These are phyloP conservation scores for Epichloe elymi DNA, from an alignment of 2,329 filamentous ascomycete species.

Conservation along the genomic window DNA sequence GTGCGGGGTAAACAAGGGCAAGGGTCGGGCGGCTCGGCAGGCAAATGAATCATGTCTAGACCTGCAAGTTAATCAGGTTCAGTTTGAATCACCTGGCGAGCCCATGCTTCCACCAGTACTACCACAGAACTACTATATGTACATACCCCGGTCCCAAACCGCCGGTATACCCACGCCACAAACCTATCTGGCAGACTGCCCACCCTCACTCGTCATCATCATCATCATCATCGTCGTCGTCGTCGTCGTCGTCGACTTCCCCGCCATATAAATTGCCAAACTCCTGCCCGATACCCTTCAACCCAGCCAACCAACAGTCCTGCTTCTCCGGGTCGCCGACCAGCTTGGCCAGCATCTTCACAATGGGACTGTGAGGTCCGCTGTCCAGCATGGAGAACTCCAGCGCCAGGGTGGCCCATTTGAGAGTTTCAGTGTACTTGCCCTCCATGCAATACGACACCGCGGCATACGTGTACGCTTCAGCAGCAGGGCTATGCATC, in stretches of 20 bases:
- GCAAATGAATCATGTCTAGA: too few relatives aligned
- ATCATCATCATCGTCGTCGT: too few relatives aligned
- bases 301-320: slow-evolving; percentile 2
- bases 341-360: neutral
- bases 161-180: neutral
- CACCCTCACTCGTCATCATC: too few relatives aligned
- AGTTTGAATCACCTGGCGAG: too few relatives aligned
- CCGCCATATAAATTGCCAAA: neutral
- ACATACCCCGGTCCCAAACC: neutral
- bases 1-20: too few relatives aligned
- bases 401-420: slow-evolving; percentile 24
- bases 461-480: slow-evolving; percentile 25
- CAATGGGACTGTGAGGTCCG: neutral
- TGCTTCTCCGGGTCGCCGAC: slow-evolving; percentile 3
- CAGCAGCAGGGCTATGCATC: slow-evolving; percentile 19
- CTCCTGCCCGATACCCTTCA: neutral
- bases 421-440: slow-evolving; percentile 24
- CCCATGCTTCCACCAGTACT: too few relatives aligned
- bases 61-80: too few relatives aligned
- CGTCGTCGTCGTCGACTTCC: too few relatives aligned
- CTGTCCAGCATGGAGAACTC: slow-evolving; percentile 19
- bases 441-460: slow-evolving; percentile 26
- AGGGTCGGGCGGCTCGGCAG: too few relatives aligned
- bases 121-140: too few relatives aligned
- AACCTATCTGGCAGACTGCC: too few relatives aligned